These are phyloP conservation scores for Geum urbanum DNA, from an alignment of 306 rosid genomes.

Conservation along the genomic window DNA sequence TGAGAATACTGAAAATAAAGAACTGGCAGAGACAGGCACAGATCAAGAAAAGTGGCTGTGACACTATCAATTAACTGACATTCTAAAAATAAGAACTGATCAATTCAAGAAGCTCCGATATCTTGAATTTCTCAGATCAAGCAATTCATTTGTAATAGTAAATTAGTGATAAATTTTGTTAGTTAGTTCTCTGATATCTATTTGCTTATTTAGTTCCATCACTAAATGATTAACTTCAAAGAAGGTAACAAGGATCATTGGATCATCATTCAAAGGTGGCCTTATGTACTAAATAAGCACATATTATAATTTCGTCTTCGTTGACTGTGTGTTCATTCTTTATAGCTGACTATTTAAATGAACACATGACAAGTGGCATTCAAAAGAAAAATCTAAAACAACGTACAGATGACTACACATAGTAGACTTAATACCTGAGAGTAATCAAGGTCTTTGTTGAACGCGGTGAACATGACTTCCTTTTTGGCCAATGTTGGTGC, in stretches of 20 bases:
- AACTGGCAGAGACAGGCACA: neutral
- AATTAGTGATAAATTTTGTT: neutral
- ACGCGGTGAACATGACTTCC: conserved; percentile 57
- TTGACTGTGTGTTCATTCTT: neutral
- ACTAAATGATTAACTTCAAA: neutral
- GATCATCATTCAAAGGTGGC: neutral
- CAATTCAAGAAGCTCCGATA: neutral
- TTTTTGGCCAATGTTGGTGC: conserved; percentile 74
- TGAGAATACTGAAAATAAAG: neutral
- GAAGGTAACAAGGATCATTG: neutral
- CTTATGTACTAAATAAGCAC: neutral
- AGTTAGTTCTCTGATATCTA: neutral
- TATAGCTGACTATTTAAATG: neutral
- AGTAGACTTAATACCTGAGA: conserved; percentile 66
- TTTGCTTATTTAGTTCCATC: neutral
- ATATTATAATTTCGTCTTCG: neutral
- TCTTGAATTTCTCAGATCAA: neutral
- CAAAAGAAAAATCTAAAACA: neutral
- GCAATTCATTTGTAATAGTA: neutral
- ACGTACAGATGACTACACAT: neutral
- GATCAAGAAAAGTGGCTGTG: neutral
- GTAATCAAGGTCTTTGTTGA: conserved; percentile 77
- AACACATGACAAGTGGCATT: neutral
- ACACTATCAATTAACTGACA: neutral
- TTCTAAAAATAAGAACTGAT: neutral